Evolutionary conservation across 1,139 yeast species (phyloP).

Genomic region (Magnusiomyces paraingens): DNA sequence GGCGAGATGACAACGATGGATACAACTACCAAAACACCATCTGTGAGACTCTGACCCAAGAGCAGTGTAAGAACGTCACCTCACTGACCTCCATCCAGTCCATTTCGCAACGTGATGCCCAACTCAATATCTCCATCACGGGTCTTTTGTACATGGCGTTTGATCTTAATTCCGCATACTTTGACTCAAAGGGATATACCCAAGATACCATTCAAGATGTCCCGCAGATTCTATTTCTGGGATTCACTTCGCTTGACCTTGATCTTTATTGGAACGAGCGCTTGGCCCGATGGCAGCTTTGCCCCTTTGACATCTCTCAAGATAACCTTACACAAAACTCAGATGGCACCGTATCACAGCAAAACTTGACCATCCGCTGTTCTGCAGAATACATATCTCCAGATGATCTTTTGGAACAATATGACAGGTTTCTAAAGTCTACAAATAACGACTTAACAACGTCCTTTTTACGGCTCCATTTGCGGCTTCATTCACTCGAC

Average conservation of each 20-base stretch:
- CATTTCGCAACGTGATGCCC: slow-evolving; percentile 56
- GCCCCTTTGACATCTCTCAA: slow-evolving; percentile 39
- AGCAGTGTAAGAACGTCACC: slow-evolving; percentile 12
- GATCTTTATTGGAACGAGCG: slow-evolving; percentile 64
- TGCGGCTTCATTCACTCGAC: slow-evolving; percentile 12
- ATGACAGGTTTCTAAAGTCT: slow-evolving; percentile 6
- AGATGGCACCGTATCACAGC: not conserved
- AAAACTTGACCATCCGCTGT: not conserved
- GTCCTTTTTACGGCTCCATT: slow-evolving; percentile 27
- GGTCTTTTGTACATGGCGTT: slow-evolving; percentile 55
- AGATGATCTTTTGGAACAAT: slow-evolving; percentile 8
- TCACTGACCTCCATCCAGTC: slow-evolving; percentile 13
- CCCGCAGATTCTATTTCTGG: slow-evolving; percentile 40
- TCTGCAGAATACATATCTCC: slow-evolving; percentile 7
- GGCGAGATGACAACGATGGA: not conserved
- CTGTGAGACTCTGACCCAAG: slow-evolving; percentile 8
- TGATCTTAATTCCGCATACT: slow-evolving; percentile 45
- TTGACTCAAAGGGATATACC: slow-evolving; percentile 48
- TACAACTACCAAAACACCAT: slow-evolving; percentile 6
- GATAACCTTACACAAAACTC: too few relatives aligned
- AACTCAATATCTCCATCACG: slow-evolving; percentile 49
- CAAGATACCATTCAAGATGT: slow-evolving; percentile 33
- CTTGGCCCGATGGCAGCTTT: slow-evolving; percentile 55
- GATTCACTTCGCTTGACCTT: slow-evolving; percentile 47
- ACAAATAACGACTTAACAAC: slow-evolving; percentile 21